Evolutionary conservation across 208 protist genomes (phyloP).

Genomic region (Crithidia acanthocephali): DNA sequence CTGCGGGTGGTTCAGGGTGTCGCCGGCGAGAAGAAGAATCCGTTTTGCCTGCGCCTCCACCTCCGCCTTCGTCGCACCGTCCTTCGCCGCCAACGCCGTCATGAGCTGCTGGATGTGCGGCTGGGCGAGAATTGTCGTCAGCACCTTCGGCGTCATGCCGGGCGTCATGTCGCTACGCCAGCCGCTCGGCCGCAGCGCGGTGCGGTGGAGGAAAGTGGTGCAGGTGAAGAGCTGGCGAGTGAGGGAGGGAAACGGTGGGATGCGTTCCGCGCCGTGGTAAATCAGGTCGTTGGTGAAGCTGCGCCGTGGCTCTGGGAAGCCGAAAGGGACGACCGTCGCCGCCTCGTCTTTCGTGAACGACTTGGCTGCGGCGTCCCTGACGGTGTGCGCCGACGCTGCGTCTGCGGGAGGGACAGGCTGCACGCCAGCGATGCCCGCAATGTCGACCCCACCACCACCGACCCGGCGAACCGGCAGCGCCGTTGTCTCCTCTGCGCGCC

Average conservation of each 20-base stretch:
- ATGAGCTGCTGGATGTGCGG: slow-evolving; percentile 60
- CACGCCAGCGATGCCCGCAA: slow-evolving; percentile 16
- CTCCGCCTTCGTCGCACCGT: slow-evolving; percentile 37
- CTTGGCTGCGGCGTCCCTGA: not conserved
- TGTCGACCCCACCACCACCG: not conserved
- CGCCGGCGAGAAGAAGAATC: slow-evolving; percentile 81
- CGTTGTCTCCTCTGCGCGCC: not conserved
- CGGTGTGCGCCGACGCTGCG: not conserved
- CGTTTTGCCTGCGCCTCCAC: slow-evolving; percentile 52
- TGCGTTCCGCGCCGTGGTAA: slow-evolving; percentile 40
- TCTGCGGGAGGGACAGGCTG: not conserved
- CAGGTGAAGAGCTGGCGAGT: slow-evolving; percentile 31
- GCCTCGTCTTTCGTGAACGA: not conserved
- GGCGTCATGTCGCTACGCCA: slow-evolving; percentile 36
- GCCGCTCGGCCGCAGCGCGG: slow-evolving; percentile 55
- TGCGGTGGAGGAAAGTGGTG: slow-evolving; percentile 50
- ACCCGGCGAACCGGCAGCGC: too few species aligned
- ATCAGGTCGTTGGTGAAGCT: slow-evolving; percentile 67
- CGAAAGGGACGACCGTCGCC: not conserved
- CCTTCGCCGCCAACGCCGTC: slow-evolving; percentile 43
- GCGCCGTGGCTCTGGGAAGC: slow-evolving; percentile 52
- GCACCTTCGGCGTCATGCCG: slow-evolving; percentile 57
- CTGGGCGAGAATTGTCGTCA: slow-evolving; percentile 58
- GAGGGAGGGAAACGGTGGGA: slow-evolving; percentile 42
- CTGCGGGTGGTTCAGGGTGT: slow-evolving; percentile 69